phyloP scores from a whole-genome alignment of 1,284 basidiomycete genomes.

The Ganoderma multipileum region DNA sequence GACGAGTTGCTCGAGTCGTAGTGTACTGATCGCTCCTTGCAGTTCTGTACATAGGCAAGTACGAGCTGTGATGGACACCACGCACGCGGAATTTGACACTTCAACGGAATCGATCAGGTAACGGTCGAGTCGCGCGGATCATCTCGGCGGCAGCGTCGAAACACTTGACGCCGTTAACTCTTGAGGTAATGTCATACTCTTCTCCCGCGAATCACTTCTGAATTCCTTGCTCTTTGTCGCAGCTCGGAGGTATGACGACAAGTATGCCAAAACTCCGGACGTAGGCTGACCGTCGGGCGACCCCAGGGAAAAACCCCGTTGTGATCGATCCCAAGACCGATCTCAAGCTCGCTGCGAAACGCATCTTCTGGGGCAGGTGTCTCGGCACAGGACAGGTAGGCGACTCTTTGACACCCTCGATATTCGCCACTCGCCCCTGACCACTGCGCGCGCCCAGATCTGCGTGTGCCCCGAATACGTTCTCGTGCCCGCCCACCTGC shows the following conservation, averaged over 20 bases:
- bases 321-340: constrained; percentile 77
- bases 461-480: constrained; percentile 54
- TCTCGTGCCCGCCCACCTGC: constrained; percentile 66
- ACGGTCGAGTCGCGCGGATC: constrained; percentile 78
- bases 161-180: constrained; percentile 84
- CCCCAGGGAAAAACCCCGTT: constrained; percentile 83
- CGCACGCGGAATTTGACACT: not conserved
- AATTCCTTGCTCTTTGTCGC: not conserved
- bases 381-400: not conserved
- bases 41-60: constrained; percentile 1
- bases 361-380: constrained; percentile 73
- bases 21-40: not conserved
- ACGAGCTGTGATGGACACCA: not conserved
- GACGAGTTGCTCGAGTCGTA: too few relatives aligned
- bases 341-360: constrained; percentile 61
- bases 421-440: constrained; percentile 42
- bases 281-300: not conserved
- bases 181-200: constrained; percentile 51
- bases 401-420: constrained; percentile 55
- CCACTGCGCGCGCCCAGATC: constrained; percentile 35
- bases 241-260: not conserved
- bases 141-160: constrained; percentile 87
- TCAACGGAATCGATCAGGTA: constrained; percentile 52
- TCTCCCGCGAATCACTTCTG: not conserved
- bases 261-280: not conserved